Conservation (phyloP, 441 rosid genomes). For the Francoa sonchifolia region DNA sequence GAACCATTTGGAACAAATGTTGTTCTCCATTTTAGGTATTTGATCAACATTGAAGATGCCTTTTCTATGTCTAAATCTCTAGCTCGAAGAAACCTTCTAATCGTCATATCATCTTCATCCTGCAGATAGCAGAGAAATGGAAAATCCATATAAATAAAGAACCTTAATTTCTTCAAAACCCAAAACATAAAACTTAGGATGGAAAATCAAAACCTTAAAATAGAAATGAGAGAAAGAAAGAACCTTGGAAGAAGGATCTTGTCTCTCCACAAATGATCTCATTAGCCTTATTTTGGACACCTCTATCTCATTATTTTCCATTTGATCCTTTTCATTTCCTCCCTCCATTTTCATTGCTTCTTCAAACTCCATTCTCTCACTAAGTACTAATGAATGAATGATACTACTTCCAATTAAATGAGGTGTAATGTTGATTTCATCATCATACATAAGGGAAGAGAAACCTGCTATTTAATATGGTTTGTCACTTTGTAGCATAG, state of each 20-base stretch:
- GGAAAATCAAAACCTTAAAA: background rate
- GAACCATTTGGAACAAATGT: constrained; percentile 40
- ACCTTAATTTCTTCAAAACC: background rate
- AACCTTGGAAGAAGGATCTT: constrained; percentile 39
- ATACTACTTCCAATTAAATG: no score
- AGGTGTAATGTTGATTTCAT: no score
- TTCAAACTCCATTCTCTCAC: background rate
- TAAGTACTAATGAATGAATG: no score
- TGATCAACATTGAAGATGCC: constrained; percentile 54
- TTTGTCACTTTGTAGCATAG: no score
- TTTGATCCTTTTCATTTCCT: background rate
- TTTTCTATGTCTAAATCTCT: constrained; percentile 75
- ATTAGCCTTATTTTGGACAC: constrained; percentile 21
- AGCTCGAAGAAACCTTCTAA: constrained; percentile 78
- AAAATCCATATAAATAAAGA: no score
- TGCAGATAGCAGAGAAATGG: no score
- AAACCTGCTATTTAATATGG: no score
- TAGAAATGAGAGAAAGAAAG: no score
- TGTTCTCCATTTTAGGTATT: constrained; percentile 60
- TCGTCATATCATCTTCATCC: constrained; percentile 70
- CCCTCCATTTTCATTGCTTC: background rate
- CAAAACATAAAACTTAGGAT: background rate
- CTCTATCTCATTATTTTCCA: background rate
- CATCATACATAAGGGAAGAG: no score
- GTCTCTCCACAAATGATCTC: constrained; percentile 21